Conservation (phyloP, 2,329 filamentous ascomycete species). For the Tolypocladium pustulatum region DNA sequence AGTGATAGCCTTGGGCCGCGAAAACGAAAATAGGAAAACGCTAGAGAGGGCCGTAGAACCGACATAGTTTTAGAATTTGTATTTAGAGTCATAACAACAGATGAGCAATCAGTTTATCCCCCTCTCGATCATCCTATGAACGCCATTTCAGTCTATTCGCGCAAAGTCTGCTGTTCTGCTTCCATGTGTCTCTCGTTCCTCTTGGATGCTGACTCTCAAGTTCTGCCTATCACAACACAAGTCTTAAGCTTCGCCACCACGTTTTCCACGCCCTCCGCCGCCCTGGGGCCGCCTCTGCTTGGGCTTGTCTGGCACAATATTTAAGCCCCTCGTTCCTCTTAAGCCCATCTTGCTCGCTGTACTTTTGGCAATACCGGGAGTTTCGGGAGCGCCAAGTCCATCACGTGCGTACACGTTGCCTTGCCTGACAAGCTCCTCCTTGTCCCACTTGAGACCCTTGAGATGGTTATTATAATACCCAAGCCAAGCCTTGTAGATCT, state of each 20-base stretch:
- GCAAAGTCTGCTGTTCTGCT: background rate
- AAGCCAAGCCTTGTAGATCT: conserved; percentile 46
- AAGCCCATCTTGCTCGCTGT: conserved; percentile 48
- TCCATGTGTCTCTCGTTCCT: background rate
- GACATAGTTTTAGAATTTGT: too few relatives aligned
- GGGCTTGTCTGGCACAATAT: conserved; percentile 32
- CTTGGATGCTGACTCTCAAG: too few relatives aligned
- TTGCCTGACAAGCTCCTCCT: conserved; percentile 34
- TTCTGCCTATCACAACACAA: background rate
- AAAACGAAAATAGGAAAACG: too few relatives aligned
- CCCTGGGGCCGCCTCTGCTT: conserved; percentile 5
- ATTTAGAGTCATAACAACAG: too few relatives aligned
- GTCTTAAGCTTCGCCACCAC: background rate
- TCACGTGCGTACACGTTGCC: conserved; percentile 39
- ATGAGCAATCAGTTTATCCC: background rate
- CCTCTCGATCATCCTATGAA: background rate
- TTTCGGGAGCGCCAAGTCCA: conserved; percentile 34
- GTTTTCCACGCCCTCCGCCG: background rate
- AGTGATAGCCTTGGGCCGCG: too few relatives aligned
- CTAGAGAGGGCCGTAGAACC: too few relatives aligned
- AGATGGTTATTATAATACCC: conserved; percentile 43
- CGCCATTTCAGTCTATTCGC: background rate
- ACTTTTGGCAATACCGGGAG: conserved; percentile 34
- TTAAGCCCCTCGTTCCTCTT: conserved; percentile 38
- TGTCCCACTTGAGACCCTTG: conserved; percentile 32